Percentiles rank a stretch among this genome's conserved stretches.
Conservation (phyloP, 2,329 filamentous ascomycete species). For the Keithomyces neogunnii region DNA sequence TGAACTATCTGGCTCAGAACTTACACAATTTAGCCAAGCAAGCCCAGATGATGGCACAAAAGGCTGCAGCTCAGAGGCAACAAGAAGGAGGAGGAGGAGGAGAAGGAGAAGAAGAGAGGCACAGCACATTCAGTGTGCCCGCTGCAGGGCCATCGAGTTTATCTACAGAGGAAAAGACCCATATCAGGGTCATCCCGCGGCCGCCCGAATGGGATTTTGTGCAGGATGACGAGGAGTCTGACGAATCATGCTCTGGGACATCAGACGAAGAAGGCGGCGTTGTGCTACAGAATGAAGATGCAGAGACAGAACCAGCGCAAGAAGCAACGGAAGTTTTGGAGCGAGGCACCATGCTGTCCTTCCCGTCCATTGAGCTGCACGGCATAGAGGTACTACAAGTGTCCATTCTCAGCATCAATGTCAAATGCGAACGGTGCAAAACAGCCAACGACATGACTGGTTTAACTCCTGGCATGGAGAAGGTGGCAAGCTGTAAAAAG, state of each 20-base stretch:
- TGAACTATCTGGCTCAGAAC: constrained; percentile 68
- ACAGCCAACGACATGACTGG: constrained; percentile 61
- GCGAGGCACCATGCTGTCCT: constrained; percentile 67
- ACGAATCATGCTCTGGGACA: constrained; percentile 19
- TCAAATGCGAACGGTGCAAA: constrained; percentile 76
- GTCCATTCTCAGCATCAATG: constrained; percentile 54
- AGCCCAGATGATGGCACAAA: constrained; percentile 19
- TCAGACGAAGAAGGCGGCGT: constrained; percentile 38
- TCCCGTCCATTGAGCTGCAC: constrained; percentile 68
- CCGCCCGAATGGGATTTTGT: constrained; percentile 65
- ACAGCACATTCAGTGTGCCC: constrained; percentile 3
- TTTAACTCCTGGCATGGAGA: constrained; percentile 47
- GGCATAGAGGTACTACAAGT: constrained; percentile 70
- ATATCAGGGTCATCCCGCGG: constrained; percentile 63
- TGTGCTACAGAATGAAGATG: constrained; percentile 22
- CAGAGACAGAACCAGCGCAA: constrained; percentile 1
- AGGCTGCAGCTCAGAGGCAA: constrained; percentile 8
- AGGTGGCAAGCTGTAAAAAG: constrained; percentile 48
- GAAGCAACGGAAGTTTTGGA: constrained; percentile 34
- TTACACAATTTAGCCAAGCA: constrained; percentile 58
- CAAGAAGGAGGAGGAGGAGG: background rate
- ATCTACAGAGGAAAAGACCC: constrained; percentile 42
- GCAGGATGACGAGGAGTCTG: constrained; percentile 36
- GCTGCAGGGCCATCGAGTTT: constrained; percentile 7
- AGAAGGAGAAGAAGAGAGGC: background rate